Percentiles rank a stretch among this genome's conserved stretches.
These are phyloP conservation scores for Claviceps monticola DNA, from an alignment of 2,329 filamentous ascomycete species.

Conservation along the genomic window DNA sequence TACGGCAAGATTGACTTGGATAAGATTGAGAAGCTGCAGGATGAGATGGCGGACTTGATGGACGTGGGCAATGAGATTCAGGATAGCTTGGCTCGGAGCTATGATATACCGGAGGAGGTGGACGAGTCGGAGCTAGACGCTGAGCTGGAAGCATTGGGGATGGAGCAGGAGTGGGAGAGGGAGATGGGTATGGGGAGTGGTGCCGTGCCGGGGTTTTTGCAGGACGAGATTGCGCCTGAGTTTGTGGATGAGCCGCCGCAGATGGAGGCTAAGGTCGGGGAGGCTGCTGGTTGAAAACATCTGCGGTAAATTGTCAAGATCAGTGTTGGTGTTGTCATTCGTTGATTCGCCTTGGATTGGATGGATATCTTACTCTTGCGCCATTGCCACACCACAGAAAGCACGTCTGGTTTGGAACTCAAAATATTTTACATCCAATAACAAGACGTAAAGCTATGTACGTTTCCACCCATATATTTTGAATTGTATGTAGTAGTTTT, in stretches of 20 bases:
- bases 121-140: slow-evolving; percentile 94
- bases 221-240: slow-evolving; percentile 72
- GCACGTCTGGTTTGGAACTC: too few species aligned
- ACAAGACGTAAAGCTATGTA: too few species aligned
- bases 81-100: slow-evolving; percentile 78
- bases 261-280: slow-evolving; percentile 62
- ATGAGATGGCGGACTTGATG: slow-evolving; percentile 97
- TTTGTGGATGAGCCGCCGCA: slow-evolving; percentile 89
- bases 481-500: too few species aligned
- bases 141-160: slow-evolving; percentile 84
- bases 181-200: slow-evolving; percentile 35
- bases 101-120: slow-evolving; percentile 92
- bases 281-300: slow-evolving; percentile 46
- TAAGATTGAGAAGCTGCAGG: slow-evolving; percentile 93
- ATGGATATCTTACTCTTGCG: too few species aligned
- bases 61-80: slow-evolving; percentile 98
- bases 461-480: too few species aligned
- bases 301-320: neutral
- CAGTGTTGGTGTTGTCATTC: too few species aligned
- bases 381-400: too few species aligned
- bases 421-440: too few species aligned
- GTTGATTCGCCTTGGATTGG: too few species aligned
- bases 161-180: slow-evolving; percentile 82
- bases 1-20: slow-evolving; percentile 97
- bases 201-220: slow-evolving; percentile 70